A percentile compares a stretch with the other conserved stretches of the same genome.
Conservation (phyloP, 257 asterid genomes). For the Linaria vulgaris region DNA sequence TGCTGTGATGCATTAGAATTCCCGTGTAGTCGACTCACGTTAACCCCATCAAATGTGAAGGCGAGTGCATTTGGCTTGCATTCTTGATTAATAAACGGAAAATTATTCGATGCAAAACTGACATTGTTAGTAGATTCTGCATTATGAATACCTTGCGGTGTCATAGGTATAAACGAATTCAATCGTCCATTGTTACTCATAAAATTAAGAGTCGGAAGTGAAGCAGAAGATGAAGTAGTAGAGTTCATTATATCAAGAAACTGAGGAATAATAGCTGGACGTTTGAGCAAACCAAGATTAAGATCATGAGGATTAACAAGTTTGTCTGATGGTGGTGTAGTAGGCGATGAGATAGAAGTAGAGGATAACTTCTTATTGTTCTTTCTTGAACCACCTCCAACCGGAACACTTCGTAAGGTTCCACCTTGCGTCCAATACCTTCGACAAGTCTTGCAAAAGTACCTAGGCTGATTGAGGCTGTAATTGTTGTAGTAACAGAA, state of each 20-base stretch:
- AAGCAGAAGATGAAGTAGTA: constrained; percentile 22
- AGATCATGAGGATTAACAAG: constrained; percentile 30
- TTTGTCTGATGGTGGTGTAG: constrained; percentile 27
- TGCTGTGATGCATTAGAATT: constrained; percentile 29
- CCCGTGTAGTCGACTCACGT: constrained; percentile 26
- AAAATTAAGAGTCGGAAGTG: constrained; percentile 23
- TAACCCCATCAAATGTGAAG: constrained; percentile 37
- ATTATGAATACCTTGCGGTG: too few relatives aligned
- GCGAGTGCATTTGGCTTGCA: constrained; percentile 52
- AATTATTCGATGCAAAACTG: constrained; percentile 38
- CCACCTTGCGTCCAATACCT: constrained; percentile 94
- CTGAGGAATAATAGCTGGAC: too few relatives aligned
- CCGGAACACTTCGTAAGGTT: constrained; percentile 72
- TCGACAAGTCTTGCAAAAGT: constrained; percentile 78
- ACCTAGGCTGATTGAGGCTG: constrained; percentile 79
- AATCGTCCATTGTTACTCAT: too few relatives aligned
- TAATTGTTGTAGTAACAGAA: constrained; percentile 83
- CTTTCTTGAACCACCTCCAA: constrained; percentile 75
- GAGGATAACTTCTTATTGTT: constrained; percentile 47
- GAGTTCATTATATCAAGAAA: too few relatives aligned
- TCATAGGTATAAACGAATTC: too few relatives aligned
- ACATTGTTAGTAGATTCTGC: constrained; percentile 16
- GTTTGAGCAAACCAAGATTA: too few relatives aligned
- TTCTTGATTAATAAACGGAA: constrained; percentile 50
- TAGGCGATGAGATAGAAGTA: constrained; percentile 22